These are phyloP conservation scores for Hericium rajendrae DNA, from an alignment of 768 basidiomycete genomes.

Conservation along the genomic window DNA sequence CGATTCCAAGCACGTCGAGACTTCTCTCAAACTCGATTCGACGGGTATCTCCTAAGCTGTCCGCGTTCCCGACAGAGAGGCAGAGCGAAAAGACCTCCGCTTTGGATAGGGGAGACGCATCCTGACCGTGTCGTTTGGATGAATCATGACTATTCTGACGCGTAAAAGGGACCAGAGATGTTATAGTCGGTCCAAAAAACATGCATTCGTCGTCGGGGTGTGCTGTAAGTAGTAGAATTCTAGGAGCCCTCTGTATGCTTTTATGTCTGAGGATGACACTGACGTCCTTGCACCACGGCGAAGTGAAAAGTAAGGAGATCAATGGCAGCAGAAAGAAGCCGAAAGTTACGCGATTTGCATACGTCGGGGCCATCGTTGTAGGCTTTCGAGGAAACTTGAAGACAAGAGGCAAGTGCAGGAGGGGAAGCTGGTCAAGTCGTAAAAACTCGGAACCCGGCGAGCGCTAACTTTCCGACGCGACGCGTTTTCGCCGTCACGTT, in stretches of 20 bases:
- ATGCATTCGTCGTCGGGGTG: slow-evolving; percentile 94
- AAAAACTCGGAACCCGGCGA: too few species aligned
- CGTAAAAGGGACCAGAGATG: slow-evolving; percentile 31
- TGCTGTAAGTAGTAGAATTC: slow-evolving; percentile 69
- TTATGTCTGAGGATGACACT: not conserved
- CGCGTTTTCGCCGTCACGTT: too few species aligned
- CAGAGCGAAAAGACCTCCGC: slow-evolving; percentile 49
- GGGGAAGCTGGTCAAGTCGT: too few species aligned
- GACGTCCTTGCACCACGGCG: not conserved
- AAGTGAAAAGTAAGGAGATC: not conserved
- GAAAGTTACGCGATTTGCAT: not conserved
- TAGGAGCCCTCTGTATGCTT: not conserved
- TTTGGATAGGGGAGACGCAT: not conserved
- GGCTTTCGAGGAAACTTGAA: too few species aligned
- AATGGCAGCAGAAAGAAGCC: not conserved
- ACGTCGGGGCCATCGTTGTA: too few species aligned
- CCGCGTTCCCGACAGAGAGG: slow-evolving; percentile 71
- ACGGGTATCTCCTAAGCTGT: slow-evolving; percentile 59
- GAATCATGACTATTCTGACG: not conserved
- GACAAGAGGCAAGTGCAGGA: too few species aligned
- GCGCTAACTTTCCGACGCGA: too few species aligned
- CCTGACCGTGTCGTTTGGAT: not conserved
- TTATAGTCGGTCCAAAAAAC: slow-evolving; percentile 85
- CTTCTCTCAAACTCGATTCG: slow-evolving; percentile 50
- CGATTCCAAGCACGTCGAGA: slow-evolving; percentile 60